phyloP scores from a whole-genome alignment of 768 basidiomycete species.

The Phanerodontia chrysosporium region DNA sequence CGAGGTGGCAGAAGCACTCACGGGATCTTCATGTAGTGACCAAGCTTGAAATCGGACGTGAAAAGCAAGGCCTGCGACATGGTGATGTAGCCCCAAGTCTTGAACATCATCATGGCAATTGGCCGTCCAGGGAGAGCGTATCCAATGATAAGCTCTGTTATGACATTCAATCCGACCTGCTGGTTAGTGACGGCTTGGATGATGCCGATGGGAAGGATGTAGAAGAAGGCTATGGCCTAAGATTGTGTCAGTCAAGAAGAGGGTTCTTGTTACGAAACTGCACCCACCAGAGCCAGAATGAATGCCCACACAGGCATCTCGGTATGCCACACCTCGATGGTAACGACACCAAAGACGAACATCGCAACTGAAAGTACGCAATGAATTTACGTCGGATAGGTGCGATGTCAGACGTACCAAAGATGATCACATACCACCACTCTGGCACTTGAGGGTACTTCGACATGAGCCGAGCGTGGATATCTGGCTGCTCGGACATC shows the following conservation, averaged over 20 bases:
- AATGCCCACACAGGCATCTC: slow-evolving; percentile 67
- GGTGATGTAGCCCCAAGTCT: slow-evolving; percentile 61
- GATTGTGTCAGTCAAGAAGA: not conserved
- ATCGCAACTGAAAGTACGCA: slow-evolving; percentile 34
- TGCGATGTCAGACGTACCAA: slow-evolving; percentile 23
- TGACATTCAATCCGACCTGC: slow-evolving; percentile 59
- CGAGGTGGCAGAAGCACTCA: slow-evolving; percentile 17
- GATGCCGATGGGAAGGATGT: slow-evolving; percentile 73
- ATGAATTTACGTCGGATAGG: not conserved
- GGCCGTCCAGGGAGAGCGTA: slow-evolving; percentile 53
- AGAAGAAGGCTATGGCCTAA: slow-evolving; percentile 33
- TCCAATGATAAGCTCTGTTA: slow-evolving; percentile 68
- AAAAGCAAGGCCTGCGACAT: slow-evolving; percentile 64
- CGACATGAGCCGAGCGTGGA: slow-evolving; percentile 47
- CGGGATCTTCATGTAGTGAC: slow-evolving; percentile 67
- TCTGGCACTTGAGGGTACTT: slow-evolving; percentile 44
- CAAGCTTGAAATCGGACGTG: slow-evolving; percentile 66
- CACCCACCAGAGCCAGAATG: slow-evolving; percentile 38
- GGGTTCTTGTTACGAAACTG: no score
- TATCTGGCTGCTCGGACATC: slow-evolving; percentile 44
- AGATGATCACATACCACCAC: slow-evolving; percentile 46
- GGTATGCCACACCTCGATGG: slow-evolving; percentile 62
- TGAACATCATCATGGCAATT: slow-evolving; percentile 75
- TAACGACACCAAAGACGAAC: slow-evolving; percentile 58
- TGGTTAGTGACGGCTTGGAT: slow-evolving; percentile 76